phyloP scores from a whole-genome alignment of 1,139 yeast genomes.

The Kazachstania sp. region DNA sequence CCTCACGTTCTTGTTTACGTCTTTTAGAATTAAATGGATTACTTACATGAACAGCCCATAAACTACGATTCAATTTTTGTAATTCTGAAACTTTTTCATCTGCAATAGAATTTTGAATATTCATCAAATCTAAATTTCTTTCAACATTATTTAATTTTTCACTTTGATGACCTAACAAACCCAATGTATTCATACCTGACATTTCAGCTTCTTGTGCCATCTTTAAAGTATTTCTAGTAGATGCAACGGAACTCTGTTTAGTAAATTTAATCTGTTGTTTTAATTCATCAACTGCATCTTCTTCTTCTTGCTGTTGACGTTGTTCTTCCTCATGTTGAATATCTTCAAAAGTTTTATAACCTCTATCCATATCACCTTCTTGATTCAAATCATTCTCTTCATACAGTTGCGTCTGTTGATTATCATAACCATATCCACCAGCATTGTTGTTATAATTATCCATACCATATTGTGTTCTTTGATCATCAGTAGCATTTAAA shows the following conservation, averaged over 20 bases:
- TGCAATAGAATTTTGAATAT: conserved; percentile 74
- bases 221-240: conserved; percentile 77
- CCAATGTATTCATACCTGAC: conserved; percentile 81
- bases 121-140: conserved; percentile 65
- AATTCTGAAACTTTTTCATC: conserved; percentile 78
- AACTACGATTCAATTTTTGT: conserved; percentile 68
- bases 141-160: conserved; percentile 79
- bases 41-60: conserved; percentile 69
- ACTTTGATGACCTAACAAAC: conserved; percentile 88
- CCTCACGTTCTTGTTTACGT: conserved; percentile 69
- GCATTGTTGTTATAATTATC: not conserved
- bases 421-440: not conserved
- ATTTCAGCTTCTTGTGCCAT: conserved; percentile 93
- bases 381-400: not conserved
- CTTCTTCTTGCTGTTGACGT: conserved; percentile 52
- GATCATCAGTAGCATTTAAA: not conserved
- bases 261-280: conserved; percentile 78
- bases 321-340: conserved; percentile 37
- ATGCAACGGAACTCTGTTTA: conserved; percentile 79
- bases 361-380: conserved; percentile 10
- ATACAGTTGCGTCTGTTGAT: not conserved
- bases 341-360: conserved; percentile 30
- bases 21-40: conserved; percentile 87
- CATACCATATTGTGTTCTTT: conserved; percentile 1
- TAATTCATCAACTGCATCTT: conserved; percentile 84